These are phyloP conservation scores for Rhododendron mucronatum DNA, from an alignment of 148 eudicot genomes.

Conservation along the genomic window DNA sequence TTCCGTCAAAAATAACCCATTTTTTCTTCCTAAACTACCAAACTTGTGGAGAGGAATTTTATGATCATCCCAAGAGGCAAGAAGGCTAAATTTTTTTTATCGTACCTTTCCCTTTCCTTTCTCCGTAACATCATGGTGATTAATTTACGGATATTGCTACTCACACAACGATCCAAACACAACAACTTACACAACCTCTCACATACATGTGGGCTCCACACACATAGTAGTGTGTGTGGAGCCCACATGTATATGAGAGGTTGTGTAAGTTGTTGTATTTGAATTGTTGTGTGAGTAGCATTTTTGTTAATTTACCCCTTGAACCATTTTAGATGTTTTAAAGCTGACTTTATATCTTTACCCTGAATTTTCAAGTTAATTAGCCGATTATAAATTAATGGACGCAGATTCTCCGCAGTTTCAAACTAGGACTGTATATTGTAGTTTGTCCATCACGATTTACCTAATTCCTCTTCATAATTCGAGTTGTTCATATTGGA, in stretches of 20 bases:
- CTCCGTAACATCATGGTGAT: neutral
- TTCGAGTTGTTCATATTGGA: neutral
- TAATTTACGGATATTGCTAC: too few species aligned
- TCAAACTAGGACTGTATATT: neutral
- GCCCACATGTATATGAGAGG: too few species aligned
- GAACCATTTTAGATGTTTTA: neutral
- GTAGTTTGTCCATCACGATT: neutral
- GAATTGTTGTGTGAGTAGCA: too few species aligned
- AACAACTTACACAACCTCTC: too few species aligned
- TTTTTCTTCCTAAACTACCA: neutral
- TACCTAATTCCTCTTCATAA: neutral
- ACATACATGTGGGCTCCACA: too few species aligned
- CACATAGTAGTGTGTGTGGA: too few species aligned
- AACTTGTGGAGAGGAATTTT: neutral
- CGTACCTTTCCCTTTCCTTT: neutral
- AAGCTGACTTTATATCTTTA: neutral
- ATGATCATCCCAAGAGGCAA: neutral
- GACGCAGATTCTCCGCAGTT: neutral
- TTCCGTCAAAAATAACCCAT: neutral
- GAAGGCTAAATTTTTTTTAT: neutral
- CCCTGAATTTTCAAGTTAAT: neutral
- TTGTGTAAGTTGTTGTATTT: too few species aligned
- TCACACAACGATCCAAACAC: too few species aligned
- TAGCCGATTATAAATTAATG: neutral
- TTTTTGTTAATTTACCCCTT: neutral